Percentiles rank a stretch among this genome's conserved stretches.
Evolutionary conservation across 257 asterid genomes (phyloP).

Genomic region (Salvia rosmarinus): DNA sequence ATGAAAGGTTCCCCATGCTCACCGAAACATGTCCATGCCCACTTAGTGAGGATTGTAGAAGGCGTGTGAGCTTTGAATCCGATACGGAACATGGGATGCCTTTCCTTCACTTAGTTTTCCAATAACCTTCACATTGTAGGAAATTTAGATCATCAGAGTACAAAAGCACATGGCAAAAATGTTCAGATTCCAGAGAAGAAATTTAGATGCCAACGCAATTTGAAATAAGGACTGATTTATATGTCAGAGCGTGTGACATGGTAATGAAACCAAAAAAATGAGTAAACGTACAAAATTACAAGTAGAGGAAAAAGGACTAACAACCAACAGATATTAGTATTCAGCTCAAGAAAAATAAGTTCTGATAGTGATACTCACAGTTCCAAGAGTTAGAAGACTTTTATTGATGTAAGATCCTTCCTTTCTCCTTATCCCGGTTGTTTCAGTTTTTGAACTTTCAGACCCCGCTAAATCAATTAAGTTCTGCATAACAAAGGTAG

Average conservation of each 20-base stretch:
- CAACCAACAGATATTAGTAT: background rate
- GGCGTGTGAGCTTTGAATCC: conserved; percentile 98
- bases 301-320: background rate
- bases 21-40: conserved; percentile 99
- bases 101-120: conserved; percentile 98
- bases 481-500: conserved; percentile 55
- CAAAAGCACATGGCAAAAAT: conserved; percentile 21
- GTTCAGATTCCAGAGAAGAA: conserved; percentile 17
- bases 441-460: conserved; percentile 98
- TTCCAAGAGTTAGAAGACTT: conserved; percentile 98
- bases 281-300: background rate
- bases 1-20: conserved; percentile 43
- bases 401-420: conserved; percentile 99
- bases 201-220: conserved; percentile 5
- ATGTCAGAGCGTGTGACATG: background rate
- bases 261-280: conserved; percentile 23
- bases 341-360: conserved; percentile 6
- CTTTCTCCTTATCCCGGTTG: conserved; percentile 92
- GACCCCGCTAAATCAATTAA: conserved; percentile 96
- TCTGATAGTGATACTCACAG: conserved; percentile 56
- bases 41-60: conserved; percentile 92
- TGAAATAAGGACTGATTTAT: background rate
- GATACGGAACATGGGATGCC: conserved; percentile 92
- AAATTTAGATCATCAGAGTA: conserved; percentile 22
- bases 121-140: conserved; percentile 62